phyloP scores from a whole-genome alignment of 495 filamentous ascomycete species.

The Penicillium ochrochloron region DNA sequence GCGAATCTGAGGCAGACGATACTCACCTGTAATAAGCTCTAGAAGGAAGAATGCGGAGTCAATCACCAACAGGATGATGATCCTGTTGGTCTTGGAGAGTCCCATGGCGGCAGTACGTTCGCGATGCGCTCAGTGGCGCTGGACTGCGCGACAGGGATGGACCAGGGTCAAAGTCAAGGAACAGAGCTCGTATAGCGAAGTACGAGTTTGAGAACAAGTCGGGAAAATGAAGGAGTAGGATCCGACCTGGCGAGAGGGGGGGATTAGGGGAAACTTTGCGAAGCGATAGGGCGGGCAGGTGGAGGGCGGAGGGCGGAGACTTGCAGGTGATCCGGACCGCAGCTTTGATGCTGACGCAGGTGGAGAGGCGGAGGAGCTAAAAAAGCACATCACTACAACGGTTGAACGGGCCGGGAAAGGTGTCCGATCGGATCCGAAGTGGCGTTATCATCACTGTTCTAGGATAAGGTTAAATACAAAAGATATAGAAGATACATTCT shows the following conservation, averaged over 20 bases:
- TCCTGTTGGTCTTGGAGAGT: slow-evolving; percentile 90
- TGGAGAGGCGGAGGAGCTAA: slow-evolving; percentile 7
- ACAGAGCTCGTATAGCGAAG: background rate
- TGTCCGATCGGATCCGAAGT: slow-evolving; percentile 27
- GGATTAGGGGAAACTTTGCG: slow-evolving; percentile 13
- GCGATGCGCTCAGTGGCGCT: slow-evolving; percentile 40
- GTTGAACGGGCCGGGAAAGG: slow-evolving; percentile 13
- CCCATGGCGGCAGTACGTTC: slow-evolving; percentile 61
- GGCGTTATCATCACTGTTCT: slow-evolving; percentile 17
- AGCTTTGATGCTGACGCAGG: slow-evolving; percentile 5
- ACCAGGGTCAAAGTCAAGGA: background rate
- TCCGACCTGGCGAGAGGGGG: background rate
- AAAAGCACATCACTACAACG: slow-evolving; percentile 6
- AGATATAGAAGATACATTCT: background rate
- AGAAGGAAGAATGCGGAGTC: slow-evolving; percentile 88
- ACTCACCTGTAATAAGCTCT: slow-evolving; percentile 76
- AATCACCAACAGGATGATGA: slow-evolving; percentile 88
- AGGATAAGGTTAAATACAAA: background rate
- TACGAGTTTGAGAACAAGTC: background rate
- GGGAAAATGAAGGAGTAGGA: slow-evolving; percentile 3
- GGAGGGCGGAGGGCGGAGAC: slow-evolving; percentile 6
- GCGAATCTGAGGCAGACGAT: background rate
- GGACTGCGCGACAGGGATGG: slow-evolving; percentile 17
- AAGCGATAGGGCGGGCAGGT: background rate
- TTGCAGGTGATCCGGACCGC: background rate